These are phyloP conservation scores for Leccinum broughii DNA, from an alignment of 768 basidiomycete species.

Conservation along the genomic window DNA sequence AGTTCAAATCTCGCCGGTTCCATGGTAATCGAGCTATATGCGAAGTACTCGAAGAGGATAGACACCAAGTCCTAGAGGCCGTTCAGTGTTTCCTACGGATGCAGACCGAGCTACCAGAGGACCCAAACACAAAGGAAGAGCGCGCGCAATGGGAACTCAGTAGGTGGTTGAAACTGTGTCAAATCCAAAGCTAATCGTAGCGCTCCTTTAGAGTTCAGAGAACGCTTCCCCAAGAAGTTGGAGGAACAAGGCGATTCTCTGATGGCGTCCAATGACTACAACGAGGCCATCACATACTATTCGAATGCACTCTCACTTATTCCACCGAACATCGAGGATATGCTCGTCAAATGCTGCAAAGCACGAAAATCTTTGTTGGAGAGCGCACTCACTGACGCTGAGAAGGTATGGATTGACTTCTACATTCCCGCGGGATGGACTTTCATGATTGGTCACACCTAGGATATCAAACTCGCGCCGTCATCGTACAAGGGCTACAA, in stretches of 20 bases:
- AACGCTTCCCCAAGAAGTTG: neutral
- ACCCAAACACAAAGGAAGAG: neutral
- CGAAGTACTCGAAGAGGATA: neutral
- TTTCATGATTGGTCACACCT: neutral
- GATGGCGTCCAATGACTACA: neutral
- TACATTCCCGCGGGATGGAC: neutral
- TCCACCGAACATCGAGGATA: neutral
- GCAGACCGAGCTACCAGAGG: neutral
- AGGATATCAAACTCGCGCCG: neutral
- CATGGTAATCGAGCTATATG: neutral
- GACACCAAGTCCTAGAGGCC: neutral
- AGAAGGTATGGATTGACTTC: neutral
- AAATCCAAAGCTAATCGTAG: neutral
- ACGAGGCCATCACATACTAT: neutral
- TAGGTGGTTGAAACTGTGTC: neutral
- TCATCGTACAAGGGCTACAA: neutral
- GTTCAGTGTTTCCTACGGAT: neutral
- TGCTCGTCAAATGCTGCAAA: neutral
- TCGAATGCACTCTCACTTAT: neutral
- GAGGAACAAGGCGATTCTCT: neutral
- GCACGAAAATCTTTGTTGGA: neutral
- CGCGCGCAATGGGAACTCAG: neutral
- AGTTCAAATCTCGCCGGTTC: neutral
- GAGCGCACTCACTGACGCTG: neutral
- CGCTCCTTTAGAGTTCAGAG: neutral